Conservation (phyloP, 2,329 filamentous ascomycete species). For the Penicillium oxalicum region DNA sequence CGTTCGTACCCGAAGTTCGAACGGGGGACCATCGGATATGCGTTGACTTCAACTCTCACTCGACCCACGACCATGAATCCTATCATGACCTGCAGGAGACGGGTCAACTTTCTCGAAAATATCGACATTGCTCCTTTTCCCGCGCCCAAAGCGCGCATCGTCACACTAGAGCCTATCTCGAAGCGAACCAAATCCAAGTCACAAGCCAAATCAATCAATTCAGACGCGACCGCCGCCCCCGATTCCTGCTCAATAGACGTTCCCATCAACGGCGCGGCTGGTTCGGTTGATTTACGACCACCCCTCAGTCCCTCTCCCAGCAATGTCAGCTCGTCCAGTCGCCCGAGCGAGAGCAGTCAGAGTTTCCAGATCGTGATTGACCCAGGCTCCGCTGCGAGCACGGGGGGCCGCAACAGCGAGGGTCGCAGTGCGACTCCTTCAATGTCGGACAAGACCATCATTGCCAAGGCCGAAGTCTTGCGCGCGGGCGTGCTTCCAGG, state of each 20-base stretch:
- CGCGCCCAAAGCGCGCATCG: slow-evolving; percentile 70
- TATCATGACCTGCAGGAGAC: slow-evolving; percentile 71
- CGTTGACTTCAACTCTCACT: slow-evolving; percentile 83
- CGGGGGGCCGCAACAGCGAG: slow-evolving; percentile 42
- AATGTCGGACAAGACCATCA: slow-evolving; percentile 71
- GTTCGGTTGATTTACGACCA: slow-evolving; percentile 32
- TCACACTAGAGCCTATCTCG: slow-evolving; percentile 83
- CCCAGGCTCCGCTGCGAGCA: slow-evolving; percentile 37
- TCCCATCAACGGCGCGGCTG: slow-evolving; percentile 36
- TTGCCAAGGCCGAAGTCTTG: slow-evolving; percentile 73
- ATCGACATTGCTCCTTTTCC: slow-evolving; percentile 75
- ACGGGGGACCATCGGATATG: slow-evolving; percentile 84
- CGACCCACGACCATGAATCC: slow-evolving; percentile 80
- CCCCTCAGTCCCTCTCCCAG: slow-evolving; percentile 52
- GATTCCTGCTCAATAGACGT: slow-evolving; percentile 43
- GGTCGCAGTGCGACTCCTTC: slow-evolving; percentile 47
- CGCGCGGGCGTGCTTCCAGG: slow-evolving; percentile 81
- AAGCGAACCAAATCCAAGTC: slow-evolving; percentile 58
- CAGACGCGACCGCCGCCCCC: slow-evolving; percentile 30
- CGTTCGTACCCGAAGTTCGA: slow-evolving; percentile 63
- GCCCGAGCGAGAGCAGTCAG: slow-evolving; percentile 58
- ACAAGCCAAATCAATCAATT: slow-evolving; percentile 42
- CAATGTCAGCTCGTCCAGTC: slow-evolving; percentile 65
- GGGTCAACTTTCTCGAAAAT: slow-evolving; percentile 70
- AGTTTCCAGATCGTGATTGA: slow-evolving; percentile 50